Percentiles rank a stretch among this genome's conserved stretches.
phyloP scores from a whole-genome alignment of 1,139 yeast genomes.

The Geotrichum restrictum region DNA sequence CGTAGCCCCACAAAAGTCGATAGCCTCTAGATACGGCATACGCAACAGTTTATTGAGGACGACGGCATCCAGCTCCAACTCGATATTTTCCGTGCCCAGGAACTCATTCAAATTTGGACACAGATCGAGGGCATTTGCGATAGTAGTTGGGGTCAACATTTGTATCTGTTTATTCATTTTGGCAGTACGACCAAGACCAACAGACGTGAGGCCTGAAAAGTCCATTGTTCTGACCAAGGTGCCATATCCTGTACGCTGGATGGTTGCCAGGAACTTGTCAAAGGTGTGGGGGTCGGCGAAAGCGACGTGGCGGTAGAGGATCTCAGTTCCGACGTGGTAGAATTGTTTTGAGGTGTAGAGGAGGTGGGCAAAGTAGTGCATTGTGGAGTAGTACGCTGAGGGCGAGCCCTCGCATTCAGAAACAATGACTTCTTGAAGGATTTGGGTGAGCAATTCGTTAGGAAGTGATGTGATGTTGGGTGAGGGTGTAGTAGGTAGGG shows the following conservation, averaged over 20 bases:
- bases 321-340: slow-evolving; percentile 39
- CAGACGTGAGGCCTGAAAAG: slow-evolving; percentile 82
- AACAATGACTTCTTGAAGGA: slow-evolving; percentile 34
- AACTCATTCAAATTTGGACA: slow-evolving; percentile 72
- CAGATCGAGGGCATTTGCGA: slow-evolving; percentile 44
- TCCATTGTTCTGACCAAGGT: slow-evolving; percentile 72
- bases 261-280: slow-evolving; percentile 61
- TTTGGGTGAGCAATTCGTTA: slow-evolving; percentile 34
- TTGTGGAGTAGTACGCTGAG: slow-evolving; percentile 25
- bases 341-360: slow-evolving; percentile 37
- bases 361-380: slow-evolving; percentile 29
- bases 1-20: slow-evolving; percentile 89
- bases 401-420: slow-evolving; percentile 22
- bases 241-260: slow-evolving; percentile 55
- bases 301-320: slow-evolving; percentile 61
- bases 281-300: slow-evolving; percentile 82
- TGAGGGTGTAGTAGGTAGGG: slow-evolving; percentile 12
- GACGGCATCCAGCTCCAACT: slow-evolving; percentile 64
- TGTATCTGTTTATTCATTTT: slow-evolving; percentile 74
- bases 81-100: slow-evolving; percentile 79
- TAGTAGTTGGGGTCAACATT: slow-evolving; percentile 76
- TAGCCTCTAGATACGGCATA: slow-evolving; percentile 57
- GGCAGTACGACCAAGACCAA: slow-evolving; percentile 85
- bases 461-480: slow-evolving; percentile 31
- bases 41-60: slow-evolving; percentile 59